Conservation (phyloP, 2,329 filamentous ascomycete species). For the Epichloe aotearoae region DNA sequence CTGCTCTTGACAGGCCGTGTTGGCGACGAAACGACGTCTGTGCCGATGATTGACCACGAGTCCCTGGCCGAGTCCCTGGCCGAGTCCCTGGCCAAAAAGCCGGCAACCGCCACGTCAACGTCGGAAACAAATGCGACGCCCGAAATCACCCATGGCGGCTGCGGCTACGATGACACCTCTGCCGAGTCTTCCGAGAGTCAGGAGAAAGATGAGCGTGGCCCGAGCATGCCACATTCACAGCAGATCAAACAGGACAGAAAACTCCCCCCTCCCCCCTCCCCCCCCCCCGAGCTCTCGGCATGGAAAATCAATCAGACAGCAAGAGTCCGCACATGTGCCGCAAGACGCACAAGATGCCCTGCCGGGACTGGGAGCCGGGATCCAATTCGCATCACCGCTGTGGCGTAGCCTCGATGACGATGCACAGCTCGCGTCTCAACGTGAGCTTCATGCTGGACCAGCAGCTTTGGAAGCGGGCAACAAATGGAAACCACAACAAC, state of each 20-base stretch:
- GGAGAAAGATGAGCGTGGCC: not conserved
- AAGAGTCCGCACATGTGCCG: not conserved
- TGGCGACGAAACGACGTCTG: conserved; percentile 14
- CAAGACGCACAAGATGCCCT: not conserved
- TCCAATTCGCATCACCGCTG: too few species aligned
- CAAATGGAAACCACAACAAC: not conserved
- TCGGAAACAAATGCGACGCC: not conserved
- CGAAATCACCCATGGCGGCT: not conserved
- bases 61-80: too few species aligned
- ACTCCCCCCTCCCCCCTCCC: conserved; percentile 53
- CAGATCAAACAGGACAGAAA: conserved; percentile 33
- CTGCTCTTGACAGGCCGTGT: conserved; percentile 61
- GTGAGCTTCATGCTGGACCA: too few species aligned
- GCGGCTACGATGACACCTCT: not conserved
- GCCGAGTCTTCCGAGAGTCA: conserved; percentile 2
- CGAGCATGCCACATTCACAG: not conserved
- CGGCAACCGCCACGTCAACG: not conserved
- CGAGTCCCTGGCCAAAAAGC: not conserved
- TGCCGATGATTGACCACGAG: not conserved
- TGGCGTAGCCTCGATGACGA: too few species aligned
- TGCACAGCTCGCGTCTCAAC: too few species aligned
- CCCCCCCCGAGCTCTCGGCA: conserved; percentile 49
- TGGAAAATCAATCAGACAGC: conserved; percentile 54
- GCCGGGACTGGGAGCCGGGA: too few species aligned
- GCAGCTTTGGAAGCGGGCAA: not conserved